Evolutionary conservation across 768 basidiomycete species (phyloP).

Genomic region (Boletus pseudo-olivaceus): DNA sequence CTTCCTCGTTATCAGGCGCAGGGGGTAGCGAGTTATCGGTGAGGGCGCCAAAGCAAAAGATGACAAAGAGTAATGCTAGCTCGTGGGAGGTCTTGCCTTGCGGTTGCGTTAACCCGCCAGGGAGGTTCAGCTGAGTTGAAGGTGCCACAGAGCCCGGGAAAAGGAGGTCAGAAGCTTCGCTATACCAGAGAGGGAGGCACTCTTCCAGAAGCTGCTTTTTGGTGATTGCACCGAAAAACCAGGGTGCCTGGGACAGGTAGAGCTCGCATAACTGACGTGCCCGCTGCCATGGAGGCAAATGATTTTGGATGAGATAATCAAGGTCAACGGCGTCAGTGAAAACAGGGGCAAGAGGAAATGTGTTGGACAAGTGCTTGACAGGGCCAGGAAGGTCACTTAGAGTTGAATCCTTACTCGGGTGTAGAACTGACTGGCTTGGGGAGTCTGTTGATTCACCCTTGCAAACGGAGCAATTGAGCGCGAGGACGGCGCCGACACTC

Average conservation of each 20-base stretch:
- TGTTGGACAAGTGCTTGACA: slow-evolving; percentile 29
- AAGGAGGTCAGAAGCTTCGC: slow-evolving; percentile 38
- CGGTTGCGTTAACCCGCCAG: slow-evolving; percentile 5
- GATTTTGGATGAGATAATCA: slow-evolving; percentile 42
- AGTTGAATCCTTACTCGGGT: neutral
- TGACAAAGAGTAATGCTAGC: slow-evolving; percentile 57
- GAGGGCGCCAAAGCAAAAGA: slow-evolving; percentile 61
- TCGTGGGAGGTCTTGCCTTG: slow-evolving; percentile 48
- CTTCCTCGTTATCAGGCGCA: slow-evolving; percentile 49
- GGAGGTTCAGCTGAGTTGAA: slow-evolving; percentile 1
- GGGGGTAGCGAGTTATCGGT: slow-evolving; percentile 52
- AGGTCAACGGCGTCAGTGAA: slow-evolving; percentile 38
- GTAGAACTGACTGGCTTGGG: neutral
- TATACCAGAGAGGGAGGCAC: slow-evolving; percentile 62
- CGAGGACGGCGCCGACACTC: neutral
- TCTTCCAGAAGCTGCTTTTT: slow-evolving; percentile 61
- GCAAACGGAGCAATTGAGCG: neutral
- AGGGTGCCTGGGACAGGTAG: slow-evolving; percentile 74
- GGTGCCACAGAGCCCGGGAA: slow-evolving; percentile 27
- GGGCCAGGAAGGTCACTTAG: slow-evolving; percentile 21
- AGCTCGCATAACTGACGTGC: slow-evolving; percentile 58
- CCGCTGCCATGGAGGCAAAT: slow-evolving; percentile 59
- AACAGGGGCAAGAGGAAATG: slow-evolving; percentile 50
- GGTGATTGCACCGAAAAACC: slow-evolving; percentile 76
- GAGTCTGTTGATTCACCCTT: slow-evolving; percentile 25